phyloP scores from a whole-genome alignment of 176 grass and related monocot genomes.

The Bolboschoenus planiculmis region DNA sequence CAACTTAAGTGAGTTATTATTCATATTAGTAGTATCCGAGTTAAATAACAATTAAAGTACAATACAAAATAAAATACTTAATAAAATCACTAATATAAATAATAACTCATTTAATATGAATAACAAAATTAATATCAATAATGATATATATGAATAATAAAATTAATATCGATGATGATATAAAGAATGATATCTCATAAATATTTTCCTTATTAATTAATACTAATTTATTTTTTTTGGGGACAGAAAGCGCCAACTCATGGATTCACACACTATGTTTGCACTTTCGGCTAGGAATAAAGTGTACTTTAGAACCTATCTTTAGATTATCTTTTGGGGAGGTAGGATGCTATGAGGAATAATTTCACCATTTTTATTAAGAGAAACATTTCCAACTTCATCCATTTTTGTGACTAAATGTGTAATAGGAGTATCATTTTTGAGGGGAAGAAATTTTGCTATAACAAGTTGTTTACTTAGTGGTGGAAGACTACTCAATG shows the following conservation, averaged over 20 bases:
- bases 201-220: no score
- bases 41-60: no score
- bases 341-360: background rate
- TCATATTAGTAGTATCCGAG: no score
- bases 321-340: background rate
- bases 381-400: background rate
- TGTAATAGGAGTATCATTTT: background rate
- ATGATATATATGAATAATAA: no score
- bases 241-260: slow-evolving; percentile 1
- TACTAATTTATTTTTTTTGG: background rate
- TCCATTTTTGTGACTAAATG: background rate
- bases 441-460: background rate
- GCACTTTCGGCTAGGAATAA: slow-evolving; percentile 5
- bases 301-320: background rate
- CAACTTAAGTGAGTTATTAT: no score
- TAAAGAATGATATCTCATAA: no score
- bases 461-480: background rate
- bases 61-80: no score
- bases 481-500: background rate
- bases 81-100: no score
- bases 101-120: no score
- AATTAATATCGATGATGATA: no score
- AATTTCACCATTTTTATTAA: background rate
- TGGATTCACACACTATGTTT: slow-evolving; percentile 23
- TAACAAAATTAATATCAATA: no score